Evolutionary conservation across 305 asterid genomes (phyloP).

Genomic region (Solanum aculeatissimum): DNA sequence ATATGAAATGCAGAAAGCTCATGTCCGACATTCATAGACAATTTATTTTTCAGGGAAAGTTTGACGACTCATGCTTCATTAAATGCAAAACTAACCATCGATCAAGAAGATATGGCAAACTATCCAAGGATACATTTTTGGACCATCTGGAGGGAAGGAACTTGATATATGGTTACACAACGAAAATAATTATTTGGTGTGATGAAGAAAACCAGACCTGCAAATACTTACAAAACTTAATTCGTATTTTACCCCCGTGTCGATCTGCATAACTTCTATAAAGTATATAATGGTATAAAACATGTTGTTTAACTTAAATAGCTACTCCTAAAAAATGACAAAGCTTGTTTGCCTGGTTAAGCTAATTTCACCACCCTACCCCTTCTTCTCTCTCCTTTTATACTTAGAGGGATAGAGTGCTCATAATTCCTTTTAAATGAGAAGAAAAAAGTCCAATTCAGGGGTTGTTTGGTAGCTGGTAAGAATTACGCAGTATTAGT

Average conservation of each 20-base stretch:
- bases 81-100: not conserved
- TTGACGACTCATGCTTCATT: not conserved
- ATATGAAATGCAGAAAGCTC: not conserved
- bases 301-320: not conserved
- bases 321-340: not conserved
- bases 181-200: not conserved
- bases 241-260: not conserved
- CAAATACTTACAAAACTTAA: not conserved
- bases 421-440: not conserved
- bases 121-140: not conserved
- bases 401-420: not conserved
- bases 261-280: not conserved
- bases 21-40: not conserved
- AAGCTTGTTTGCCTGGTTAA: not conserved
- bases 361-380: not conserved
- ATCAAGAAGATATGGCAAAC: not conserved
- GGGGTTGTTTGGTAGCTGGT: no score
- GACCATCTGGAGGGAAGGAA: not conserved
- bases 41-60: not conserved
- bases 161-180: not conserved
- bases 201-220: not conserved
- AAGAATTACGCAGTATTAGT: no score
- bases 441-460: not conserved
- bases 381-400: not conserved
- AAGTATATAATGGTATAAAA: not conserved